Conservation (phyloP, 805 yeast species). For the Myxozyma sirexii region DNA sequence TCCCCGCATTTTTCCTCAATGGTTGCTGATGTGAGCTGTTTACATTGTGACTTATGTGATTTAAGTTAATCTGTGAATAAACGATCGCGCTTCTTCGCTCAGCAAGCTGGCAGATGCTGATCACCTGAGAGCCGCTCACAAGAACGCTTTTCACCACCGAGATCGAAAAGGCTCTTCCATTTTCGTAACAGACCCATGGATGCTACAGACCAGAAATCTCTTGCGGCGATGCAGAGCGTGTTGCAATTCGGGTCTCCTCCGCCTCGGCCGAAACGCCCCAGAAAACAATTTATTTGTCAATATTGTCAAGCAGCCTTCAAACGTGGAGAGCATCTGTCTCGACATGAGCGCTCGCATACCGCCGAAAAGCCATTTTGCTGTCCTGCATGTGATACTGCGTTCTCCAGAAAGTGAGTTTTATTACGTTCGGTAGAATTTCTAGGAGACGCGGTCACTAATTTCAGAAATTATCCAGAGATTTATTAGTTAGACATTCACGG, state of each 20-base stretch:
- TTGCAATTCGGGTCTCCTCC: slow-evolving; percentile 13
- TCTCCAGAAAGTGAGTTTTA: slow-evolving; percentile 37
- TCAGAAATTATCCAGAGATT: slow-evolving; percentile 3
- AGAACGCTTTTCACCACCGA: neutral
- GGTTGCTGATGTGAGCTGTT: no score
- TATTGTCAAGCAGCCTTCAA: slow-evolving; percentile 45
- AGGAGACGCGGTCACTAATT: neutral
- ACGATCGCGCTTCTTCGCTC: neutral
- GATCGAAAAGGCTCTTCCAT: neutral
- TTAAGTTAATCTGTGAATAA: no score
- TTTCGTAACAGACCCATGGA: neutral
- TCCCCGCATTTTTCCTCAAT: no score
- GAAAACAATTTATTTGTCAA: slow-evolving; percentile 37
- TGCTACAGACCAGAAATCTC: slow-evolving; percentile 2
- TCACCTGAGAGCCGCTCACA: no score
- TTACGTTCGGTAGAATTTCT: neutral
- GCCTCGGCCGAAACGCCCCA: slow-evolving; percentile 12
- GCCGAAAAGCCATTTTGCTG: slow-evolving; percentile 68
- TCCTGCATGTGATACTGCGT: slow-evolving; percentile 67
- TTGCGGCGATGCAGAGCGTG: slow-evolving; percentile 22
- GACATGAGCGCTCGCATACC: slow-evolving; percentile 75
- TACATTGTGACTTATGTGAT: no score
- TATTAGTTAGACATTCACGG: slow-evolving; percentile 15
- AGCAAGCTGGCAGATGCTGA: no score
- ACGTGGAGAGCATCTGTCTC: slow-evolving; percentile 48